phyloP scores from a whole-genome alignment of 2,329 filamentous ascomycete genomes.

The Diaporthe eres region DNA sequence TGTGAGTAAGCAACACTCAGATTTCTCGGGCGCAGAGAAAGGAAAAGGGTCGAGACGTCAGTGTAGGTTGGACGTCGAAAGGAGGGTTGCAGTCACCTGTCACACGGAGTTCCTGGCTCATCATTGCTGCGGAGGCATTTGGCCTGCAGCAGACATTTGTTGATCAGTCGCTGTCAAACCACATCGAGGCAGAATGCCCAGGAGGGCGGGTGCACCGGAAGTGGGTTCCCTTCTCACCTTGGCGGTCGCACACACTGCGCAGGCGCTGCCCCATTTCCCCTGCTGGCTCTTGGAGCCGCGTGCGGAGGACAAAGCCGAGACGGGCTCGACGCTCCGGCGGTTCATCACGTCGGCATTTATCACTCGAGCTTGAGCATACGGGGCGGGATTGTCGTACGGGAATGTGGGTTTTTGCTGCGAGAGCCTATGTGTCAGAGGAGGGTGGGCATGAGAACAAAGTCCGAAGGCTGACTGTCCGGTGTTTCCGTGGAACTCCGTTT shows the following conservation, averaged over 20 bases:
- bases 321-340: slow-evolving; percentile 11
- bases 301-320: slow-evolving; percentile 30
- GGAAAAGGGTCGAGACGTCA: slow-evolving; percentile 4
- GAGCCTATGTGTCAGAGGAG: background rate
- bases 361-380: background rate
- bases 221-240: slow-evolving; percentile 35
- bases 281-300: slow-evolving; percentile 25
- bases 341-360: slow-evolving; percentile 28
- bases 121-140: slow-evolving; percentile 38
- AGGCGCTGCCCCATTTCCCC: slow-evolving; percentile 41
- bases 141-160: slow-evolving; percentile 19
- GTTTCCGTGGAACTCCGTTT: slow-evolving; percentile 18
- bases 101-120: slow-evolving; percentile 28
- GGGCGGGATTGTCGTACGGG: background rate
- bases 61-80: background rate
- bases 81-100: slow-evolving; percentile 49
- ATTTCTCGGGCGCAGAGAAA: too few relatives aligned
- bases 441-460: background rate
- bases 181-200: too few relatives aligned
- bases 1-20: background rate
- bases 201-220: background rate
- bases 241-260: slow-evolving; percentile 38
- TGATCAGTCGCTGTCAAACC: background rate
- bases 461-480: background rate
- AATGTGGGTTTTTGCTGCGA: background rate